Percentiles rank a stretch among this genome's conserved stretches.
Evolutionary conservation across 495 filamentous ascomycete genomes (phyloP).

Genomic region (Daldinia concentrica): DNA sequence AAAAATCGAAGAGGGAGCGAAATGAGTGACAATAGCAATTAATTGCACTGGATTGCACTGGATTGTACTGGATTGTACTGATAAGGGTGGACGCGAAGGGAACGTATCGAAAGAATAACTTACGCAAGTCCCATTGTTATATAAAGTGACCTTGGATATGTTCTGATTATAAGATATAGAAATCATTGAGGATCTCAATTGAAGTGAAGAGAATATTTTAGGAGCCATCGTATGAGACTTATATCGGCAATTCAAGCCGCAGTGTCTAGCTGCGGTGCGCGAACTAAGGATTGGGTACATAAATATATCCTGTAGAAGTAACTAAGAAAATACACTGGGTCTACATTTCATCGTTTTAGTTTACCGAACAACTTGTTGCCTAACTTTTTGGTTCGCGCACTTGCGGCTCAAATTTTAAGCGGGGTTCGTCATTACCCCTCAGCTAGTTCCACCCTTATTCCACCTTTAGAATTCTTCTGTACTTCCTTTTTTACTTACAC

Average conservation of each 20-base stretch:
- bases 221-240: background rate
- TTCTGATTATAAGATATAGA: background rate
- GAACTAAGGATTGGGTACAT: background rate
- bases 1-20: background rate
- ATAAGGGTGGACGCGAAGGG: too few species aligned
- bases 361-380: background rate
- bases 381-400: background rate
- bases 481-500: background rate
- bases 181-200: background rate
- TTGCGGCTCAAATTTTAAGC: background rate
- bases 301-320: background rate
- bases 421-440: background rate
- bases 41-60: too few species aligned
- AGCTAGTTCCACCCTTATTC: background rate
- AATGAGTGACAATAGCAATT: background rate
- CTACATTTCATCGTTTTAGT: background rate
- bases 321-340: too few species aligned
- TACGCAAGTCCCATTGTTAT: background rate
- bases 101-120: background rate
- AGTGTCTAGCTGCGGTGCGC: background rate
- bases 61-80: too few species aligned
- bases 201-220: background rate
- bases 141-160: constrained; percentile 2
- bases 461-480: background rate
- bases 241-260: too few species aligned